phyloP scores from a whole-genome alignment of 78 protist species.

The Goniomonas avonlea region DNA sequence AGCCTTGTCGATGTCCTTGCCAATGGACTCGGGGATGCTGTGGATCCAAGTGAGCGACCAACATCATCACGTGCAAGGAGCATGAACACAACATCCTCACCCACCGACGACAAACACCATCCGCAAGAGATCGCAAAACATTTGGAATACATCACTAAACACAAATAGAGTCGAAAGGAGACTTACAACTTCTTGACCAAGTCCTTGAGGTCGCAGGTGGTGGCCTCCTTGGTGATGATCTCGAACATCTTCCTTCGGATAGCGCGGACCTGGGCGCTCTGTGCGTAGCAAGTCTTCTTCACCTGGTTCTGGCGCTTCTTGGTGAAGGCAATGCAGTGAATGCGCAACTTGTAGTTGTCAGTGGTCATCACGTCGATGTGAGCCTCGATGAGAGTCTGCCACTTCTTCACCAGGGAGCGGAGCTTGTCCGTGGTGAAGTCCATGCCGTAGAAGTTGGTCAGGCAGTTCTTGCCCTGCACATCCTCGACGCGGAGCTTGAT shows the following conservation, averaged over 20 bases:
- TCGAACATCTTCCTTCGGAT: conserved; percentile 91
- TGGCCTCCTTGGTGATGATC: conserved; percentile 75
- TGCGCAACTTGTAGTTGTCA: conserved; percentile 86
- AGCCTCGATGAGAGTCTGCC: conserved; percentile 94
- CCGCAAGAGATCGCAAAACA: no score
- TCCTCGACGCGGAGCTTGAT: conserved; percentile 86
- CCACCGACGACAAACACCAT: not conserved
- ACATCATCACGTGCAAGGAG: not conserved
- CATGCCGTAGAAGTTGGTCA: conserved; percentile 97
- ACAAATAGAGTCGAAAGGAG: no score
- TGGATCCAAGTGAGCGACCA: not conserved
- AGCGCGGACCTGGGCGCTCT: conserved; percentile 58
- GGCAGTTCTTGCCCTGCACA: conserved; percentile 79
- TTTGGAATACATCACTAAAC: no score
- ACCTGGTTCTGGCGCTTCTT: conserved; percentile 57
- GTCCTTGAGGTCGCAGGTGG: conserved; percentile 54
- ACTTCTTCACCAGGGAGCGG: conserved; percentile 84
- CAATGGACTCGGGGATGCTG: conserved; percentile 69
- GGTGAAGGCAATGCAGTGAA: conserved; percentile 96
- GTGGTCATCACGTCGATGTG: conserved; percentile 79
- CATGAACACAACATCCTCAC: not conserved
- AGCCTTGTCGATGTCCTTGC: conserved; percentile 81
- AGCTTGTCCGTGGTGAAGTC: conserved; percentile 96
- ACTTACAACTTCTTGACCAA: conserved; percentile 71
- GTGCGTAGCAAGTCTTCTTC: conserved; percentile 87